Evolutionary conservation across 768 basidiomycete species (phyloP).

Genomic region (Dentipellis sp.): DNA sequence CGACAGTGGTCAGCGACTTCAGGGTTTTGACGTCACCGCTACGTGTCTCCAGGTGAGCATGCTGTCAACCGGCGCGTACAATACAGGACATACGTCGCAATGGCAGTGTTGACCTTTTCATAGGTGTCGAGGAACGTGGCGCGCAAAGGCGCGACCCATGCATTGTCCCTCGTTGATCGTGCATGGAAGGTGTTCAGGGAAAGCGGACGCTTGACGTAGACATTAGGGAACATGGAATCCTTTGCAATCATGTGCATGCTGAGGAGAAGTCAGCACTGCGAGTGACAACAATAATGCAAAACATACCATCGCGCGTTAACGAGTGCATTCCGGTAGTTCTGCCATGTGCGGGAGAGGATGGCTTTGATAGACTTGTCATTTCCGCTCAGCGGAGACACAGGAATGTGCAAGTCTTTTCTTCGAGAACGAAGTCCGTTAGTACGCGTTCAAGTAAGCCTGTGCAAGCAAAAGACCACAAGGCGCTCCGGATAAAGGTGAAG

Average conservation of each 20-base stretch:
- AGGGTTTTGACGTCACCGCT: slow-evolving; percentile 25
- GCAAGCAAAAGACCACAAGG: too few relatives aligned
- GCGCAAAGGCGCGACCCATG: slow-evolving; percentile 13
- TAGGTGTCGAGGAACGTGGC: slow-evolving; percentile 11
- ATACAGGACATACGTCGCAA: slow-evolving; percentile 7
- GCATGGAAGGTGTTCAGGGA: slow-evolving; percentile 11
- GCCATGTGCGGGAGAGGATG: slow-evolving; percentile 2
- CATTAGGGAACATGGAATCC: slow-evolving; percentile 6
- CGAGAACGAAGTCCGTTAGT: too few relatives aligned
- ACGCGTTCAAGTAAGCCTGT: too few relatives aligned
- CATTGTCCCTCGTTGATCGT: slow-evolving; percentile 5
- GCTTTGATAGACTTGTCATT: slow-evolving; percentile 4
- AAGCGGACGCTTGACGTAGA: slow-evolving; percentile 2
- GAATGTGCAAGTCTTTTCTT: slow-evolving; percentile 11
- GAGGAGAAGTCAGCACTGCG: not conserved
- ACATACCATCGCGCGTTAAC: slow-evolving; percentile 12
- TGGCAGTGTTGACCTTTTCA: slow-evolving; percentile 9
- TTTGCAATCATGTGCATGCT: slow-evolving; percentile 13
- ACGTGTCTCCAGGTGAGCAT: not conserved
- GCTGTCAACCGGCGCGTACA: not conserved
- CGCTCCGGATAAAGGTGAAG: too few relatives aligned
- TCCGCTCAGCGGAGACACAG: slow-evolving; percentile 3
- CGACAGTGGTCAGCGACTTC: slow-evolving; percentile 22
- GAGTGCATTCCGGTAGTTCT: slow-evolving; percentile 5
- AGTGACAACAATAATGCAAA: not conserved